phyloP scores from a whole-genome alignment of 371 early-diverging fungal species.

The Apophysomyces trapeziformis region DNA sequence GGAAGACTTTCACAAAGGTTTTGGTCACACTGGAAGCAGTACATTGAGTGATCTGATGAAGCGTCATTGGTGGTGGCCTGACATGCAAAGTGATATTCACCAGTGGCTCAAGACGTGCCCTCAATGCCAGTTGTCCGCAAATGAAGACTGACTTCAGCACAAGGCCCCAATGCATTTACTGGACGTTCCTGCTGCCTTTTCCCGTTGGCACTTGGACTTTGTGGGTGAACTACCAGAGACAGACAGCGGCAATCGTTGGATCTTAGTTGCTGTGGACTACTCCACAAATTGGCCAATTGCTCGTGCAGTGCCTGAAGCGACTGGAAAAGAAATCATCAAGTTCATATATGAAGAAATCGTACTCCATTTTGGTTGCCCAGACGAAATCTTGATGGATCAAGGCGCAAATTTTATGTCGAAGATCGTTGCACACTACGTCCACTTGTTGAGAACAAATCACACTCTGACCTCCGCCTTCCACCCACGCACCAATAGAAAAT shows the following conservation, averaged over 20 bases:
- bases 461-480: constrained; percentile 17
- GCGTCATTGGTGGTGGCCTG: constrained; percentile 37
- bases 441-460: neutral
- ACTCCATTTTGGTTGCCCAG: neutral
- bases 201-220: constrained; percentile 37
- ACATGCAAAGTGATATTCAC: constrained; percentile 20
- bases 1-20: constrained; percentile 18
- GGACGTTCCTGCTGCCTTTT: constrained; percentile 18
- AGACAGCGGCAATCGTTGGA: constrained; percentile 22
- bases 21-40: constrained; percentile 22
- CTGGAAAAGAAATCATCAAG: constrained; percentile 31
- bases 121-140: constrained; percentile 23
- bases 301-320: constrained; percentile 33
- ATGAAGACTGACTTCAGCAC: constrained; percentile 10
- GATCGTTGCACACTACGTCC: neutral
- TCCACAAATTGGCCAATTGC: constrained; percentile 43
- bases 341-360: constrained; percentile 40
- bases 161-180: constrained; percentile 19
- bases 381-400: neutral
- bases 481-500: constrained; percentile 22
- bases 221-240: constrained; percentile 31
- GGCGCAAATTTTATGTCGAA: constrained; percentile 13
- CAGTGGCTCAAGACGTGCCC: constrained; percentile 23
- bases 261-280: constrained; percentile 43
- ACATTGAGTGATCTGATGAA: constrained; percentile 23